A percentile compares a stretch with the other conserved stretches of the same genome.
phyloP scores from a whole-genome alignment of 805 yeast genomes.

The Pichia exigua region DNA sequence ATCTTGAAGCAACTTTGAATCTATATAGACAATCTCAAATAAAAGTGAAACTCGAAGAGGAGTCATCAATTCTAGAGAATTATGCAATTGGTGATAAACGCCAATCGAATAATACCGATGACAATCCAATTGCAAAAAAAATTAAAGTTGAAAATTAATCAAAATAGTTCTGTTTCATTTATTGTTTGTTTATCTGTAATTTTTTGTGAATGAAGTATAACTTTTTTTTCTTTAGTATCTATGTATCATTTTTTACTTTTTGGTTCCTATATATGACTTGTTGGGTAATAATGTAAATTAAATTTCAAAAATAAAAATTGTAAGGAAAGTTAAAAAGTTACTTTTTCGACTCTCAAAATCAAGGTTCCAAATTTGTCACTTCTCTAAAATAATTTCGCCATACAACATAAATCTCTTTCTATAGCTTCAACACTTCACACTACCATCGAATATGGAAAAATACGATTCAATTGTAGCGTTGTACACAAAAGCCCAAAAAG shows the following conservation, averaged over 20 bases:
- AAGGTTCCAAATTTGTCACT: too few relatives aligned
- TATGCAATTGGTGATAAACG: not conserved
- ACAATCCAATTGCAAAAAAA: not conserved
- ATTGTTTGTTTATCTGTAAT: too few relatives aligned
- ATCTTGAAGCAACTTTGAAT: slow-evolving; percentile 1
- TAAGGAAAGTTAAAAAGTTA: not conserved
- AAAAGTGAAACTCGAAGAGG: not conserved
- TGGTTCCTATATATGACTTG: not conserved
- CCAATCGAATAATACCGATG: not conserved
- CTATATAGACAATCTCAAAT: not conserved
- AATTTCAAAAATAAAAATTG: not conserved
- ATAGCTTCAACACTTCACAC: not conserved
- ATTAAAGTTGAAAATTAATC: slow-evolving; percentile 5
- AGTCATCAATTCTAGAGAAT: not conserved
- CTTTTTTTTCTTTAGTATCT: not conserved
- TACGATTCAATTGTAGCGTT: not conserved
- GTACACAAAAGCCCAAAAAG: not conserved
- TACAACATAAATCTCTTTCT: not conserved
- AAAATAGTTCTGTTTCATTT: not conserved
- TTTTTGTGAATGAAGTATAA: too few relatives aligned
- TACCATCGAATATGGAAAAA: not conserved
- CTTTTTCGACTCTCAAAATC: not conserved
- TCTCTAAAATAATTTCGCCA: not conserved
- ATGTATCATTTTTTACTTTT: not conserved
- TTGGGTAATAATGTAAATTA: not conserved